Base-by-base conservation (phyloP, 164 flowering plant genomes). In the Houttuynia cordata region DNA sequence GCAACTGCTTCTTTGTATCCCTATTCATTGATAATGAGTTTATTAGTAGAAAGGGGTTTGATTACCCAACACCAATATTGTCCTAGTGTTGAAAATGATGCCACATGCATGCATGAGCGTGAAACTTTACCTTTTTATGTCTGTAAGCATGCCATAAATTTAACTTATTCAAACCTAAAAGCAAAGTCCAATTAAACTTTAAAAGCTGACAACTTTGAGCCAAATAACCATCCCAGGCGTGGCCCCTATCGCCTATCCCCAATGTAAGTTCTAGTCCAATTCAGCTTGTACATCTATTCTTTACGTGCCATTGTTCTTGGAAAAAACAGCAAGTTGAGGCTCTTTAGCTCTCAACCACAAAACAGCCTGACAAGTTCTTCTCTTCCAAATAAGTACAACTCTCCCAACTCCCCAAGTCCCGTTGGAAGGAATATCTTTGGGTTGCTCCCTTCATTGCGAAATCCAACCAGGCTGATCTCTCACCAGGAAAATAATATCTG, bases 301-400 rank as follows among this genome's bases (percentile, higher is more conserved):
- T 39, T 25, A 13, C 54, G 10, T 4, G 41, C 17, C 40, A 18
- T 25, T 51, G 24, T 61, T 45, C 17, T 45, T 10, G 17, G 49
- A 17, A 45, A 45, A 14, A 45, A 23, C 9, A 45, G 21, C 19
- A 51, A 49, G n/a, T 25, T n/a, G 18, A 23, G 39, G 21, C 49
- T 17, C 62, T 60, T 60, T 60, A 3, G 52, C 54, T 60, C 30
- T 24, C 22, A 47, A n/a, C 62, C 62, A 60, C 62, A 60, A 39
- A 60, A 24, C 50, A 34, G 21, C 23, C 56, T 61, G 63, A 61
- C 63, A 61, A 10, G 13, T 24, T 34, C 30, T 30, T 17, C 20
- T 57, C 59, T 0, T 57, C n/a, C 56, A 20, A 10, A 8, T 23
- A 18, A 53, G 19, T 57, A 61, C 24, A 30, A 14, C 52, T 18